These are phyloP conservation scores for Parasarocladium wereldwijsianum DNA, from an alignment of 2,329 filamentous ascomycete genomes.

Conservation along the genomic window DNA sequence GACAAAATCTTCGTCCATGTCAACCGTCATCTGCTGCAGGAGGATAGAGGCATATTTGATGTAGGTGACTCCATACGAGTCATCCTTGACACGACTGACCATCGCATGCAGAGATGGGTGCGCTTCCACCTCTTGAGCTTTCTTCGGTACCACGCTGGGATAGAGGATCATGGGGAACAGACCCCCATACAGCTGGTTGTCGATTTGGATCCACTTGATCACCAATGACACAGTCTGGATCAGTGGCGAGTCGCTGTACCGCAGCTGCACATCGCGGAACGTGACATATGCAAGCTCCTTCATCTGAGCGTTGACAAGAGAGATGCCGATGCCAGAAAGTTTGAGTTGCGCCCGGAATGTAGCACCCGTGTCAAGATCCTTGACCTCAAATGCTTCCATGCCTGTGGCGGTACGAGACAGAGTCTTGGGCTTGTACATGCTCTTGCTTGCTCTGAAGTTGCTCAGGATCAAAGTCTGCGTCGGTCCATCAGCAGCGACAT, in stretches of 20 bases:
- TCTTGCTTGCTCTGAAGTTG: slow-evolving; percentile 86
- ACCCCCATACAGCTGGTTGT: slow-evolving; percentile 95
- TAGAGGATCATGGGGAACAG: slow-evolving; percentile 97
- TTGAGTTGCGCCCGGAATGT: slow-evolving; percentile 82
- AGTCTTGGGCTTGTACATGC: slow-evolving; percentile 58
- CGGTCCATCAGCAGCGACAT: slow-evolving; percentile 86
- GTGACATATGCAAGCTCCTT: slow-evolving; percentile 90
- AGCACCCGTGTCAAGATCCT: slow-evolving; percentile 74
- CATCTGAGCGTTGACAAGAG: slow-evolving; percentile 81
- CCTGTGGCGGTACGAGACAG: slow-evolving; percentile 31
- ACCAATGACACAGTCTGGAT: slow-evolving; percentile 85
- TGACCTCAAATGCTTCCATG: slow-evolving; percentile 69
- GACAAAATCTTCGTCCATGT: slow-evolving; percentile 96
- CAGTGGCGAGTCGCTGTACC: slow-evolving; percentile 81
- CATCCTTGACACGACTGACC: slow-evolving; percentile 90
- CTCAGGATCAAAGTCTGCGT: slow-evolving; percentile 89
- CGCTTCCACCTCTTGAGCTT: slow-evolving; percentile 86
- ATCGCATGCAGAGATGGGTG: slow-evolving; percentile 90
- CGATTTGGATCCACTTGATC: slow-evolving; percentile 97
- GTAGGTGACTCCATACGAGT: slow-evolving; percentile 93
- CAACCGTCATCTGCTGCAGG: slow-evolving; percentile 94
- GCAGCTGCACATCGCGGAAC: slow-evolving; percentile 77
- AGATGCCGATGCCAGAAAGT: slow-evolving; percentile 82
- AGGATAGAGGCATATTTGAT: slow-evolving; percentile 95
- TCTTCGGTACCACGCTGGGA: slow-evolving; percentile 94